Percentiles rank a stretch among this genome's conserved stretches.
These are phyloP conservation scores for Stropharia rugosoannulata DNA, from an alignment of 768 basidiomycete genomes.

Conservation along the genomic window DNA sequence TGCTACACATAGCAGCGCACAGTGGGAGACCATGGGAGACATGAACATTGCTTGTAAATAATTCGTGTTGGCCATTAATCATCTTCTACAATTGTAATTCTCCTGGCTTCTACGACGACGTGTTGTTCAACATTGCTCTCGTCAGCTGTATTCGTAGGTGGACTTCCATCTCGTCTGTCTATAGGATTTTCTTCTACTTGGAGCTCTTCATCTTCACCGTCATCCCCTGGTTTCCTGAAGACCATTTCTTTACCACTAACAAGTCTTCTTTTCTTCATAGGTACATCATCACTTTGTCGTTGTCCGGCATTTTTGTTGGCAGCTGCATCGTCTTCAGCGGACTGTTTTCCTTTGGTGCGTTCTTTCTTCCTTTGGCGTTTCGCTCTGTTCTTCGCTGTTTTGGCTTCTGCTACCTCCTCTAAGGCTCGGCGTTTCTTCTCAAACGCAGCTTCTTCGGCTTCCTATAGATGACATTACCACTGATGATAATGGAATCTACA, in stretches of 20 bases:
- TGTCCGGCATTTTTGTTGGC: conserved; percentile 22
- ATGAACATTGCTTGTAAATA: too few species aligned
- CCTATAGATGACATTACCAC: conserved; percentile 41
- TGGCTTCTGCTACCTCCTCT: conserved; percentile 73
- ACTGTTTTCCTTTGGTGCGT: conserved; percentile 47
- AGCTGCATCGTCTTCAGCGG: conserved; percentile 23
- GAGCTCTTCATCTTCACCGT: conserved; percentile 33
- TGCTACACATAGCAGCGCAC: not conserved
- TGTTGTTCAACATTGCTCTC: conserved; percentile 3
- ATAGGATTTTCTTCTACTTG: conserved; percentile 21
- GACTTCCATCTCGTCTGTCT: not conserved
- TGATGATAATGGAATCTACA: not conserved
- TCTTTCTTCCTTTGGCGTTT: conserved; percentile 94
- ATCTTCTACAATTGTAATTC: conserved; percentile 33
- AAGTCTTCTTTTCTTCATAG: conserved; percentile 78
- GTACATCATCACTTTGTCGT: conserved; percentile 30
- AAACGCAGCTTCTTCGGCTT: conserved; percentile 70
- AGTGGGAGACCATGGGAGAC: not conserved
- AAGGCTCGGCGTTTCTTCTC: conserved; percentile 70
- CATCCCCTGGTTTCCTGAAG: conserved; percentile 44
- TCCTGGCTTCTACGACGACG: conserved; percentile 16
- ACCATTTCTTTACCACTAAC: conserved; percentile 75
- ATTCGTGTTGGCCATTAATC: not conserved
- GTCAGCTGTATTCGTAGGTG: not conserved
- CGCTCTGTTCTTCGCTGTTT: conserved; percentile 94